These are phyloP conservation scores for Colletotrichum musae DNA, from an alignment of 2,329 filamentous ascomycete species.

Conservation along the genomic window DNA sequence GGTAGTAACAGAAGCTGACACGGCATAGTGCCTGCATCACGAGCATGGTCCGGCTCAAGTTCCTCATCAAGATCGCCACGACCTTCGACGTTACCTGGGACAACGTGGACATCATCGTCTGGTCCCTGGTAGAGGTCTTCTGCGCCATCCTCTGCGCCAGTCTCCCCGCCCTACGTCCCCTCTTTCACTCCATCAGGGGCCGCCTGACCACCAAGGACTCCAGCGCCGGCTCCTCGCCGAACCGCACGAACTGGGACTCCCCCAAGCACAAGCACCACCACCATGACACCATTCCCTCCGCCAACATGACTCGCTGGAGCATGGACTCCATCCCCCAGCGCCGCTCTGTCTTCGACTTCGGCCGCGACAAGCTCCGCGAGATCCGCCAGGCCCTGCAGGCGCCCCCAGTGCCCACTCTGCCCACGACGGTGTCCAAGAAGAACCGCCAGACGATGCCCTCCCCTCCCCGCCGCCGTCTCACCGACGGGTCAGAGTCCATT, in stretches of 20 bases:
- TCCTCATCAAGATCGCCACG: constrained; percentile 31
- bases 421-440: neutral
- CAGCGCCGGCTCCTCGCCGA: neutral
- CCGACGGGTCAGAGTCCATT: neutral
- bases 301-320: constrained; percentile 37
- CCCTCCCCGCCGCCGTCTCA: too few species aligned
- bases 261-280: neutral
- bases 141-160: constrained; percentile 59
- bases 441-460: too few species aligned
- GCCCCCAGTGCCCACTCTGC: too few species aligned
- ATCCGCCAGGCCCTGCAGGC: neutral
- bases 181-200: constrained; percentile 40
- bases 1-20: neutral
- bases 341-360: neutral
- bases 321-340: neutral
- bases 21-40: constrained; percentile 35
- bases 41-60: constrained; percentile 41
- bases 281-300: constrained; percentile 25
- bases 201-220: constrained; percentile 31
- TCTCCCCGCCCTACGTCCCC: constrained; percentile 56
- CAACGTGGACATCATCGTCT: constrained; percentile 49
- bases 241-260: neutral
- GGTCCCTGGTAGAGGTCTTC: constrained; percentile 50
- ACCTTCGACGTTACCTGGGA: constrained; percentile 41
- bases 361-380: neutral